Evolutionary conservation across 2,329 filamentous ascomycete species (phyloP), one percentile per base, ranked within the genome.

Genomic region (Cercospora janseana): DNA sequence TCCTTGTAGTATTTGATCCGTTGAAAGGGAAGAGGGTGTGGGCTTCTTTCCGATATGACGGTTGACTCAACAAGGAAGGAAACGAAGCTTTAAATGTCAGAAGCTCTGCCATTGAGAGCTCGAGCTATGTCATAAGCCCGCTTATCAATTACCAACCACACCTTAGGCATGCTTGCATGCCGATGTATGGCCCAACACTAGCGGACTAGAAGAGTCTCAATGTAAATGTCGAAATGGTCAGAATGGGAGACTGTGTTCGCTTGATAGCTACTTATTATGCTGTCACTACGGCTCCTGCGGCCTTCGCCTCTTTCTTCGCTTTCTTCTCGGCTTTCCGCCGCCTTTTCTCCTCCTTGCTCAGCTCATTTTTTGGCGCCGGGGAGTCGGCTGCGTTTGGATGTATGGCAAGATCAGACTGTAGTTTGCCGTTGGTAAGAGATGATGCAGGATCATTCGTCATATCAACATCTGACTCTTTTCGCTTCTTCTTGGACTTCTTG

Each of bases 401-500:
- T 59, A n/a, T n/a, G n/a, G n/a, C n/a, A n/a, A n/a, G n/a, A n/a
- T n/a, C n/a, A n/a, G n/a, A n/a, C n/a, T n/a, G n/a, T 46, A 35
- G 21, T 2, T 6, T 44, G 27, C 27, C 27, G 26, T 32, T 31
- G 8, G 69, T 64, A 28, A 67, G 61, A 15, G 53, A 47, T 32
- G 35, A 12, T 21, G 28, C 35, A 40, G 35, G 35, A 3, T 51
- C 51, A 23, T 55, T 49, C 10, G 51, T 49, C 51, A 68, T 61
- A 15, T 62, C 55, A 35, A 68, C 68, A 48, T 70, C 66, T 4
- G 59, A 55, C 10, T 66, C 64, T 44, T 61, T 64, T 26, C 66
- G 62, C 60, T 70, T 71, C 63, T 70, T 71, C 32, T 63, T 63
- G 1, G 65, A 56, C 40, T 63, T 65, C 38, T 66, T 49, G 6